phyloP scores from a whole-genome alignment of 257 asterid genomes.

The Pogostemon cablin region DNA sequence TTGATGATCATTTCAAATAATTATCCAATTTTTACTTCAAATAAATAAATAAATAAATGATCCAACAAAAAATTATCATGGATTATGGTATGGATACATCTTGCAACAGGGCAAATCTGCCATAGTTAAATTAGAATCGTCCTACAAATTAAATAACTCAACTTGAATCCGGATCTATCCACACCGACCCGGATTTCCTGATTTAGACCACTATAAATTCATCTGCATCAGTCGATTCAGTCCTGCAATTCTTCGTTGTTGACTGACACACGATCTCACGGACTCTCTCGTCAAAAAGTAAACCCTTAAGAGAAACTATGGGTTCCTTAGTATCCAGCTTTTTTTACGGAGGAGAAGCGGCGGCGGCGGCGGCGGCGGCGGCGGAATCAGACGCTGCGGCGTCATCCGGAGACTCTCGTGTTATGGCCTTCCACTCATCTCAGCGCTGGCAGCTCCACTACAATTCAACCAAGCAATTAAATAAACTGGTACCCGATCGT shows the following conservation, averaged over 20 bases:
- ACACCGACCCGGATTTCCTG: neutral
- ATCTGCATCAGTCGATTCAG: neutral
- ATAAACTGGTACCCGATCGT: constrained; percentile 59
- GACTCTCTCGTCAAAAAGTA: neutral
- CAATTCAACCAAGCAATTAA: constrained; percentile 62
- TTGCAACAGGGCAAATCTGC: no score
- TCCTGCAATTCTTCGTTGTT: neutral
- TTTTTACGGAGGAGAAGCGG: constrained; percentile 39
- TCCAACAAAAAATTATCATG: no score
- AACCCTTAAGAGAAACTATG: constrained; percentile 34
- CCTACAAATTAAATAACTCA: no score
- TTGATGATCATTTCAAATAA: no score
- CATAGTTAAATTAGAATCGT: no score
- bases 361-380: constrained; percentile 37
- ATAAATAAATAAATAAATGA: no score
- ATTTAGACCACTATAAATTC: no score
- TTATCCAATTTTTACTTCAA: no score
- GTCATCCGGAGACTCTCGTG: constrained; percentile 65
- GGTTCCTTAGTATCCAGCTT: constrained; percentile 45
- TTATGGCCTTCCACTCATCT: constrained; percentile 67
- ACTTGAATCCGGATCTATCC: no score
- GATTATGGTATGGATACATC: no score
- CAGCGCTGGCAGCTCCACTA: constrained; percentile 77
- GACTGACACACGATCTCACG: neutral
- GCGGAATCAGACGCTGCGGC: constrained; percentile 30